These are phyloP conservation scores for Pleochaeta shiraiana DNA, from an alignment of 2,329 filamentous ascomycete genomes.

Conservation along the genomic window DNA sequence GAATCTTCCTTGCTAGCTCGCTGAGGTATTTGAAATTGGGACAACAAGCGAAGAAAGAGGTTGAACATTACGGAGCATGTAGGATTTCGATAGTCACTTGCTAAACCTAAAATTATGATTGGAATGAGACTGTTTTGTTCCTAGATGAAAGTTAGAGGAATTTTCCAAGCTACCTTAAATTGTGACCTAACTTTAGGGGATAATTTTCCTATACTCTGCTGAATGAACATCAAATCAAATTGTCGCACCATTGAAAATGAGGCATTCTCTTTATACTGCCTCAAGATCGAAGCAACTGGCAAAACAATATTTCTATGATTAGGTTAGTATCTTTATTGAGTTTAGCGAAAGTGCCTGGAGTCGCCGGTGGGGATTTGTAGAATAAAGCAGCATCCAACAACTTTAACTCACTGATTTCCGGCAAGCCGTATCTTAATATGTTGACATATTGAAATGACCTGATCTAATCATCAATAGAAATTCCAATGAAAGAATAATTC, in stretches of 20 bases:
- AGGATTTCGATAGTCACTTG: constrained; percentile 32
- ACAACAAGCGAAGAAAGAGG: constrained; percentile 54
- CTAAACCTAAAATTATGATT: constrained; percentile 42
- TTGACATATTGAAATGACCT: constrained; percentile 47
- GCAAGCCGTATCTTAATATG: constrained; percentile 39
- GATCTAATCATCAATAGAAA: constrained; percentile 6
- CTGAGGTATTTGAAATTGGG: constrained; percentile 47
- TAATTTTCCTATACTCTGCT: constrained; percentile 52
- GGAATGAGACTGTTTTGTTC: constrained; percentile 57
- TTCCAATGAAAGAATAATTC: background rate
- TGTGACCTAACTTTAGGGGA: constrained; percentile 23
- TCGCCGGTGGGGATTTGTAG: no score
- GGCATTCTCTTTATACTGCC: constrained; percentile 64
- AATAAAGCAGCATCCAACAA: no score
- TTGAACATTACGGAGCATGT: constrained; percentile 51
- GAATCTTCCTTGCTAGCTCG: constrained; percentile 62
- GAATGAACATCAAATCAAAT: constrained; percentile 74
- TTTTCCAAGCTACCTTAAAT: constrained; percentile 5
- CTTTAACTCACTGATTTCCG: constrained; percentile 18
- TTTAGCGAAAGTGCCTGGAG: no score
- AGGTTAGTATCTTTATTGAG: constrained; percentile 7
- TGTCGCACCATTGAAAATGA: constrained; percentile 57
- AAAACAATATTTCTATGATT: constrained; percentile 35
- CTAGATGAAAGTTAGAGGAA: constrained; percentile 17
- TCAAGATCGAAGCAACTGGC: constrained; percentile 62